These are phyloP conservation scores for Sphaceloma murrayae DNA, from an alignment of 2,329 filamentous ascomycete genomes.

Conservation along the genomic window DNA sequence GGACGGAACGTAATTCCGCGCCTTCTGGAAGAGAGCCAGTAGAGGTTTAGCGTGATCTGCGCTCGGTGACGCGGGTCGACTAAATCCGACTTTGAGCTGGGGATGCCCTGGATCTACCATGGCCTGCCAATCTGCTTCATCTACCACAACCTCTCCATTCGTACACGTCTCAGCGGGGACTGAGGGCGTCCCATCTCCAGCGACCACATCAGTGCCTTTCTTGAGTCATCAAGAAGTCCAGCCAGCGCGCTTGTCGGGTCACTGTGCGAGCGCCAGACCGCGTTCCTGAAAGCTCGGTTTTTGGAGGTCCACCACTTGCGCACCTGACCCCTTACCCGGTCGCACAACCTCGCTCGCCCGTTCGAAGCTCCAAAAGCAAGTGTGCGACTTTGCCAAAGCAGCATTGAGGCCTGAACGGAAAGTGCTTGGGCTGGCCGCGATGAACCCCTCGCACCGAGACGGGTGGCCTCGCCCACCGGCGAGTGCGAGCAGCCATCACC, in stretches of 20 bases:
- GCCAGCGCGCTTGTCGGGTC: background rate
- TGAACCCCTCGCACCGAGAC: conserved; percentile 19
- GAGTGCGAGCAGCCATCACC: conserved; percentile 13
- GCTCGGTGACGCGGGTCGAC: background rate
- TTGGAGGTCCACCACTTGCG: background rate
- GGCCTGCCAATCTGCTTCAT: conserved; percentile 5
- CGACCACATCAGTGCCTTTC: background rate
- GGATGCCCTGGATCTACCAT: background rate
- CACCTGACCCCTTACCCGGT: background rate
- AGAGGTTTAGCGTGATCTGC: conserved; percentile 1
- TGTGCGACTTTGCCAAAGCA: background rate
- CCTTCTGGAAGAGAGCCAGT: background rate
- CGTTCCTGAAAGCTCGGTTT: conserved; percentile 15
- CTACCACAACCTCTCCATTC: background rate
- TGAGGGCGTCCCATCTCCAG: background rate
- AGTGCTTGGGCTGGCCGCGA: conserved; percentile 7
- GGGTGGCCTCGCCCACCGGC: conserved; percentile 16
- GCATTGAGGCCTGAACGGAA: background rate
- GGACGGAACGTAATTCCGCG: background rate
- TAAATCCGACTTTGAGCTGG: conserved; percentile 14
- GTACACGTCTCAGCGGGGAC: background rate
- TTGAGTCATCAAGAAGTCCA: background rate
- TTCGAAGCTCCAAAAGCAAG: too few relatives aligned
- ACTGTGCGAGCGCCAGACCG: conserved; percentile 2
- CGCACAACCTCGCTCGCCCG: too few relatives aligned